These are phyloP conservation scores for Pseudopyricularia javanii DNA, from an alignment of 2,329 filamentous ascomycete species.

Conservation along the genomic window DNA sequence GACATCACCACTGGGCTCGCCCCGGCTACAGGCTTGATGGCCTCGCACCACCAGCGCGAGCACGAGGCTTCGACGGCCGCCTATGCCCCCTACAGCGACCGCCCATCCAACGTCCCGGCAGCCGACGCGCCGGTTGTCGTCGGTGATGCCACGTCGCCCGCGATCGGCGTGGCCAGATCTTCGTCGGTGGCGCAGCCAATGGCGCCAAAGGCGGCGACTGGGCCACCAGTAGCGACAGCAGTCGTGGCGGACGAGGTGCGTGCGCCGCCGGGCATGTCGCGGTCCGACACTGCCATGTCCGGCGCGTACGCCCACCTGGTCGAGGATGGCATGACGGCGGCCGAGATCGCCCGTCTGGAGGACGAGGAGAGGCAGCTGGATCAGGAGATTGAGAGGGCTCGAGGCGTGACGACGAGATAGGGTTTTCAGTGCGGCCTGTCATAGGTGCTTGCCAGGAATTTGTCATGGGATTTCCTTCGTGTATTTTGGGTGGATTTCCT, in stretches of 20 bases:
- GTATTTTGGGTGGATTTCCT: neutral
- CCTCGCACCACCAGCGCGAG: slow-evolving; percentile 1
- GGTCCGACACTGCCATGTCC: slow-evolving; percentile 14
- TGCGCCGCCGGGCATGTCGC: slow-evolving; percentile 14
- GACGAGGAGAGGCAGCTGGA: slow-evolving; percentile 47
- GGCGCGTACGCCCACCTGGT: slow-evolving; percentile 37
- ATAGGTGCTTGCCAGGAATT: too few relatives aligned
- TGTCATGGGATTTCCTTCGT: too few relatives aligned
- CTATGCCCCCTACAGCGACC: slow-evolving; percentile 5
- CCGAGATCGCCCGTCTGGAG: slow-evolving; percentile 40
- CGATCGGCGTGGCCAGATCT: neutral
- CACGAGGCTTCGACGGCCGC: slow-evolving; percentile 3
- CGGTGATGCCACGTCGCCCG: neutral
- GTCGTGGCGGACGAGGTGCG: slow-evolving; percentile 4
- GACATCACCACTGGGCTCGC: too few relatives aligned
- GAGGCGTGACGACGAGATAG: slow-evolving; percentile 4
- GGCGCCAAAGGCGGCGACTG: neutral
- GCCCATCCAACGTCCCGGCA: slow-evolving; percentile 1
- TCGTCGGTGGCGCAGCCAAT: neutral
- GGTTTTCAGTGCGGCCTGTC: neutral
- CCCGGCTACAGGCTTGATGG: slow-evolving; percentile 3
- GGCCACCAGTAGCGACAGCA: neutral
- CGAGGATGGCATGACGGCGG: slow-evolving; percentile 48
- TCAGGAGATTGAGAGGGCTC: slow-evolving; percentile 38
- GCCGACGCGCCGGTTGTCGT: neutral